phyloP scores from a whole-genome alignment of 2,329 filamentous ascomycete species.

The Trichoderma oligosporum region DNA sequence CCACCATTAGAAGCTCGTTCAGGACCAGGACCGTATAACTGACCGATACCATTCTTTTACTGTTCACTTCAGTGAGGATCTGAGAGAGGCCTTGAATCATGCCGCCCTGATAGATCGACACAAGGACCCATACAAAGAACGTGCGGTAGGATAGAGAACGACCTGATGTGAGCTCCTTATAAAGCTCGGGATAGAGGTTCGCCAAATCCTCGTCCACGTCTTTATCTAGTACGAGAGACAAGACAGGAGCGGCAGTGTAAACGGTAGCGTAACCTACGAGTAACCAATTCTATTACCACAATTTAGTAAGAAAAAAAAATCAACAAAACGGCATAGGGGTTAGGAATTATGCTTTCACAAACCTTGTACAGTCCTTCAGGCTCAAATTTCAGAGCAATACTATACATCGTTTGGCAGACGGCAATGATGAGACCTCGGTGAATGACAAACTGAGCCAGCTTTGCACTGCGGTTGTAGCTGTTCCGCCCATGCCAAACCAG shows the following conservation, averaged over 20 bases:
- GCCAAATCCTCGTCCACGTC: constrained; percentile 93
- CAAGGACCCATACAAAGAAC: constrained; percentile 94
- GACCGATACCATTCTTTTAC: constrained; percentile 76
- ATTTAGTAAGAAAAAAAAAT: constrained; percentile 24
- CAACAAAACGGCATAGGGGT: too few relatives aligned
- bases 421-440: constrained; percentile 93
- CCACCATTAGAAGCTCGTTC: constrained; percentile 97
- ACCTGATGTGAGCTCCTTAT: constrained; percentile 92
- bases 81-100: constrained; percentile 95
- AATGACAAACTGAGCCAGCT: constrained; percentile 96
- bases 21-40: constrained; percentile 88
- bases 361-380: constrained; percentile 88
- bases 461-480: constrained; percentile 92
- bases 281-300: constrained; percentile 70
- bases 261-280: constrained; percentile 94
- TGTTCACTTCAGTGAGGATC: constrained; percentile 74
- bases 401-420: constrained; percentile 96
- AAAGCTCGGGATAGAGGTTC: constrained; percentile 93
- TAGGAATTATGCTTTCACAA: constrained; percentile 20
- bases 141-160: constrained; percentile 85
- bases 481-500: constrained; percentile 99
- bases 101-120: constrained; percentile 91
- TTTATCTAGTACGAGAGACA: constrained; percentile 88
- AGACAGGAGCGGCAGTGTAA: constrained; percentile 90
- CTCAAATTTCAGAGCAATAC: constrained; percentile 86